A percentile compares a stretch with the other conserved stretches of the same genome.
Conservation (phyloP, 768 basidiomycete species). For the Lyophyllum atratum region DNA sequence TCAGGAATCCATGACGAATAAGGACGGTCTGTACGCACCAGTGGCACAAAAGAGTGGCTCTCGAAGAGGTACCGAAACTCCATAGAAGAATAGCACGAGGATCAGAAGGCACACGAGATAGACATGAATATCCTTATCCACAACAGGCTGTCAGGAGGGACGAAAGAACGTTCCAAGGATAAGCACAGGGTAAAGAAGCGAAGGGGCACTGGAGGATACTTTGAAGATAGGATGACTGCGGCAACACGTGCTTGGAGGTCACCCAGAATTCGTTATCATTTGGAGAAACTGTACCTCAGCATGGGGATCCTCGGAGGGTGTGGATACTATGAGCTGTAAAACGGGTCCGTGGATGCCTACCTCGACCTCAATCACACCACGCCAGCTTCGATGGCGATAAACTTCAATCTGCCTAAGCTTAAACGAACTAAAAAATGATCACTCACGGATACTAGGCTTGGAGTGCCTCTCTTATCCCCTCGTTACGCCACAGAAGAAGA, state of each 20-base stretch:
- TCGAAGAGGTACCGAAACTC: not conserved
- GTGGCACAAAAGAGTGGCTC: not conserved
- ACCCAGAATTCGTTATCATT: not conserved
- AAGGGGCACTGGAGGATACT: not conserved
- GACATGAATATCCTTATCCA: not conserved
- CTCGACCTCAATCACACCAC: no score
- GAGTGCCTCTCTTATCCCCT: not conserved
- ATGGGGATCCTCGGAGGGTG: constrained; percentile 9
- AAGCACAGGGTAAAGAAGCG: not conserved
- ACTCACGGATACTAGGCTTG: not conserved
- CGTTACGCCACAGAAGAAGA: constrained; percentile 15
- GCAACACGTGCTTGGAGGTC: not conserved
- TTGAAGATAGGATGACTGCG: not conserved
- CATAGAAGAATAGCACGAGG: not conserved
- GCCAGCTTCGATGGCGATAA: not conserved
- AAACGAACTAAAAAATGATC: not conserved
- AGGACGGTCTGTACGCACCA: not conserved
- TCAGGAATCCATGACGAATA: not conserved
- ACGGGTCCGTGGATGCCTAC: not conserved
- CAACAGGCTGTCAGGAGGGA: not conserved
- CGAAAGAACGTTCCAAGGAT: not conserved
- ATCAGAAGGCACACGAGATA: not conserved
- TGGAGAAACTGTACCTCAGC: no score
- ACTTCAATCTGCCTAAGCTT: not conserved
- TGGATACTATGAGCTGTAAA: not conserved